phyloP scores from a whole-genome alignment of 371 early-diverging fungal genomes.

The Mucor sp. region DNA sequence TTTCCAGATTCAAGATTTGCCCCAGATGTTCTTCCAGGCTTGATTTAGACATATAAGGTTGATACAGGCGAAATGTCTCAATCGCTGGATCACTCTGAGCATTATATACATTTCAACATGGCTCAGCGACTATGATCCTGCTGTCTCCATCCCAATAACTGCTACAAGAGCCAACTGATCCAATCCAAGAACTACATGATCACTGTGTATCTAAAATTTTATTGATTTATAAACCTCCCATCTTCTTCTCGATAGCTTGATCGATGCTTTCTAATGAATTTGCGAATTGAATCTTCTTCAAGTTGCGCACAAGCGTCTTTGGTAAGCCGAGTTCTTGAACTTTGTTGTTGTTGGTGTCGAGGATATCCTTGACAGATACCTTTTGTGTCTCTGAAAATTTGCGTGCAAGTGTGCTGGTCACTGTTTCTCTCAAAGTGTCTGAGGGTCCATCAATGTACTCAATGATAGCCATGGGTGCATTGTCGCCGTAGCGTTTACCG shows the following conservation, averaged over 20 bases:
- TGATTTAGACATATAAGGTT: no score
- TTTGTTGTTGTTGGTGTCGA: conserved; percentile 20
- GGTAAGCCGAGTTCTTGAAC: conserved; percentile 29
- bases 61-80: no score
- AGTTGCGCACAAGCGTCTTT: conserved; percentile 38
- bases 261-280: conserved; percentile 33
- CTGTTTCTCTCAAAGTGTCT: conserved; percentile 58
- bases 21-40: no score
- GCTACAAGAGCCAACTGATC: not conserved
- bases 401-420: conserved; percentile 53
- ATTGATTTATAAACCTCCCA: conserved; percentile 17
- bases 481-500: conserved; percentile 84
- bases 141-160: no score
- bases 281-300: conserved; percentile 46
- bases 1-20: no score
- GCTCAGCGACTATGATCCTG: no score
- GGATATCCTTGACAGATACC: conserved; percentile 30
- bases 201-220: not conserved
- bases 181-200: not conserved
- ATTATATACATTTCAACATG: no score
- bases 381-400: conserved; percentile 22
- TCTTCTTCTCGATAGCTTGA: conserved; percentile 35
- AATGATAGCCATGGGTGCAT: conserved; percentile 90
- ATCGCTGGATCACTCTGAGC: no score
- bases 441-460: conserved; percentile 76